phyloP scores from a whole-genome alignment of 495 filamentous ascomycete genomes.

The Saxophila tyrrhenica region DNA sequence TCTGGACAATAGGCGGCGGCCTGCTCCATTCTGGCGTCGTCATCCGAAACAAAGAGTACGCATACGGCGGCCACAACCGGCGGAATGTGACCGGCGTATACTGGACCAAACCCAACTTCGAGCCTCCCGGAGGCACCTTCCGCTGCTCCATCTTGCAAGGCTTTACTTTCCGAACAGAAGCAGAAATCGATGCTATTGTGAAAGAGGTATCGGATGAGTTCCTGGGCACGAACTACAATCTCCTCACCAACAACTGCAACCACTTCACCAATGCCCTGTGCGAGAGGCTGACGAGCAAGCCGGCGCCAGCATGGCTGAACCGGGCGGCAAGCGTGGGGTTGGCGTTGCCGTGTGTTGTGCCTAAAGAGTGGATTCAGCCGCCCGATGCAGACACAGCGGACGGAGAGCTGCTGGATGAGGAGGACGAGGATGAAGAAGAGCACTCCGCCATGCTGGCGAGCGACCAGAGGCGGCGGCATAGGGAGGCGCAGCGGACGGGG shows the following conservation, averaged over 20 bases:
- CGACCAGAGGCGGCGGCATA: conserved; percentile 9
- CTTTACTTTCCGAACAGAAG: conserved; percentile 49
- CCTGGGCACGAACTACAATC: conserved; percentile 58
- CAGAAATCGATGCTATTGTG: conserved; percentile 57
- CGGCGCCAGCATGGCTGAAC: conserved; percentile 62
- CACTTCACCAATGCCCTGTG: conserved; percentile 67
- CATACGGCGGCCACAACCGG: conserved; percentile 67
- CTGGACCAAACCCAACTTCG: conserved; percentile 54
- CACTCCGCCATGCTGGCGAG: conserved; percentile 38
- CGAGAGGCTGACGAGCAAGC: conserved; percentile 48
- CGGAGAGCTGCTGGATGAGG: conserved; percentile 52
- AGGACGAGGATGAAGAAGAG: conserved; percentile 40
- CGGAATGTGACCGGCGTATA: conserved; percentile 62
- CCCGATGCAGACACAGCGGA: conserved; percentile 63
- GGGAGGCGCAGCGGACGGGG: conserved; percentile 5
- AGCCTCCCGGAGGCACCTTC: conserved; percentile 65
- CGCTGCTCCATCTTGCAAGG: conserved; percentile 58
- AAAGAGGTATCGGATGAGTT: conserved; percentile 54
- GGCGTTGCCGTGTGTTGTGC: conserved; percentile 66
- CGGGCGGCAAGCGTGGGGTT: conserved; percentile 68
- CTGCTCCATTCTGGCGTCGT: conserved; percentile 70
- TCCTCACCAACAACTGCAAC: conserved; percentile 72
- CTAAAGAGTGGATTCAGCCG: conserved; percentile 63
- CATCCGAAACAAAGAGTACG: conserved; percentile 67
- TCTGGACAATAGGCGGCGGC: conserved; percentile 61